Evolutionary conservation across 306 rosid genomes (phyloP), one percentile per base, ranked within the genome.

Genomic region (Urtica urens): DNA sequence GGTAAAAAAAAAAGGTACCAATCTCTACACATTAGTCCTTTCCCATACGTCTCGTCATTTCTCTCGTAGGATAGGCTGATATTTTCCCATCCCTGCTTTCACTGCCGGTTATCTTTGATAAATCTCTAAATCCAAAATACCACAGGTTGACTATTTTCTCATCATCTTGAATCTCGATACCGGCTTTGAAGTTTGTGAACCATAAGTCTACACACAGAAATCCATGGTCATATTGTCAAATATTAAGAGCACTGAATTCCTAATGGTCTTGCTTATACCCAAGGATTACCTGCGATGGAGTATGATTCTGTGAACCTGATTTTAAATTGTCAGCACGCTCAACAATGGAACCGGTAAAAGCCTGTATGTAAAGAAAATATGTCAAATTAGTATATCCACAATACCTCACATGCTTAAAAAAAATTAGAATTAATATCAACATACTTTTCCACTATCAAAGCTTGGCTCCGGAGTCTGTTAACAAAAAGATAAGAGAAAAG

Each of bases 91-190:
- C n/a, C n/a, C n/a, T n/a, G n/a, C n/a, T n/a, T n/a, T n/a, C n/a
- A n/a, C n/a, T n/a, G n/a, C n/a, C n/a, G n/a, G n/a, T n/a, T n/a
- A n/a, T n/a, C n/a, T n/a, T 28, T 28, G 33, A 28, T 28, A 10
- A 4, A 28, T 35, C 39, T 35, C 39, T 5, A 12, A 35, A n/a
- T n/a, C 39, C 39, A 15, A 35, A 2, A 35, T 35, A 2, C n/a
- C 1, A 18, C 2, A 51, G 10, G 1, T 3, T 12, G 25, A 38
- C 67, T 81, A 88, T 68, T 64, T 80, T 66, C 88, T 78, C 68
- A 73, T 94, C 93, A 78, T 72, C 79, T 70, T 88, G 81, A 88
- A 88, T 72, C 95, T 78, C 50, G 94, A 83, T 27, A 87, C 80
- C 23, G 93, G 95, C 63, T 78, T 83, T 59, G 73, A 67, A 58